Conservation (phyloP, 306 rosid genomes). For the Canavalia gladiata region DNA sequence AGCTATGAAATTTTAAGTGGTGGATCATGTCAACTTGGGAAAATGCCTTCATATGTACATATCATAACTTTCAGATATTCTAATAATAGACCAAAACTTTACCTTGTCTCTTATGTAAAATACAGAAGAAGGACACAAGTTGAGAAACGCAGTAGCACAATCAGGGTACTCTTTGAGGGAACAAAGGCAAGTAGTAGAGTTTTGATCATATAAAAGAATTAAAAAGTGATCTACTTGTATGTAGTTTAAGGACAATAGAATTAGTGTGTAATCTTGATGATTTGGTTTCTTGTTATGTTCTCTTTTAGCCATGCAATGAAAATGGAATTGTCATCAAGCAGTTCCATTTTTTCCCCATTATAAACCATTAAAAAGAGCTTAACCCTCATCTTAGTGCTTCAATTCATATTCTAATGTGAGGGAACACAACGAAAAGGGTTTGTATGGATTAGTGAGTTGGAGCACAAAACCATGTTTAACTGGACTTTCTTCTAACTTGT, state of each 20-base stretch:
- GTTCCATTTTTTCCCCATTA: conserved; percentile 23
- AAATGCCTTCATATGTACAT: conserved; percentile 25
- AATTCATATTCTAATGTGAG: conserved; percentile 17
- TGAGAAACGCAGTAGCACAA: conserved; percentile 35
- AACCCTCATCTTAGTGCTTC: conserved; percentile 37
- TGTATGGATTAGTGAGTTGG: conserved; percentile 62
- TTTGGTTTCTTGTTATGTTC: conserved; percentile 24
- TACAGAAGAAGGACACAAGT: conserved; percentile 1
- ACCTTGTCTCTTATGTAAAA: conserved; percentile 24
- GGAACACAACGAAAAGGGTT: conserved; percentile 16
- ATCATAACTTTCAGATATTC: conserved; percentile 34
- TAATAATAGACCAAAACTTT: conserved; percentile 29
- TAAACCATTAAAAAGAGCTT: background rate
- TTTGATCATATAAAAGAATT: background rate
- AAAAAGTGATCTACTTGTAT: conserved; percentile 35
- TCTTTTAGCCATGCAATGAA: conserved; percentile 37
- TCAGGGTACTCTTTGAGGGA: conserved; percentile 4
- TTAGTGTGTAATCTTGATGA: conserved; percentile 16
- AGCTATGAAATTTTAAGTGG: conserved; percentile 38
- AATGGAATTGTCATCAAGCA: conserved; percentile 40
- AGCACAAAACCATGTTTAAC: conserved; percentile 52
- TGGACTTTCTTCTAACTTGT: conserved; percentile 22
- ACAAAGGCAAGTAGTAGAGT: conserved; percentile 31
- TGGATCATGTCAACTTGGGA: conserved; percentile 37
- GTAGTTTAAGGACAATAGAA: conserved; percentile 18